Conservation (phyloP, 805 yeast genomes). For the Monosporozyma aquatica region DNA sequence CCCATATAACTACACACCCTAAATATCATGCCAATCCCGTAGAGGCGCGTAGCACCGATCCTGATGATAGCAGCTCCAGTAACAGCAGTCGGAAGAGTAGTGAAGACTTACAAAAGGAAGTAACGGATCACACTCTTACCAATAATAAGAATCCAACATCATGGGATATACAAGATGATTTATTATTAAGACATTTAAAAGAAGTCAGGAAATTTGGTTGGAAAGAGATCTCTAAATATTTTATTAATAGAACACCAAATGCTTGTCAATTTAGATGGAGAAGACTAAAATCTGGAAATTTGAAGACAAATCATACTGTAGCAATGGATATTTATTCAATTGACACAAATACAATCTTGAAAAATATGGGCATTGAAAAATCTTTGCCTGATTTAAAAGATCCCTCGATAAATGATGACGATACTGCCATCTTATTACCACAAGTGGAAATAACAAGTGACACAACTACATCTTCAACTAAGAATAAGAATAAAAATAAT, state of each 20-base stretch:
- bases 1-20: too few relatives aligned
- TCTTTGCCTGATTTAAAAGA: not conserved
- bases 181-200: slow-evolving; percentile 61
- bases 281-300: slow-evolving; percentile 42
- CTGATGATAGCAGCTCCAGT: too few relatives aligned
- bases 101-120: too few relatives aligned
- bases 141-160: slow-evolving; percentile 41
- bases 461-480: too few relatives aligned
- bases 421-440: not conserved
- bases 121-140: too few relatives aligned
- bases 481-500: too few relatives aligned
- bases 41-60: too few relatives aligned
- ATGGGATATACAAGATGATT: slow-evolving; percentile 76
- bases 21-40: not conserved
- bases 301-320: slow-evolving; percentile 31
- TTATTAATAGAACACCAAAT: slow-evolving; percentile 74
- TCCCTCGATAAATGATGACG: not conserved
- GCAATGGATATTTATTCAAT: slow-evolving; percentile 9
- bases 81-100: too few relatives aligned
- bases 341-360: slow-evolving; percentile 1
- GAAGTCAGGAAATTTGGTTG: slow-evolving; percentile 80
- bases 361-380: slow-evolving; percentile 2
- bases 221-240: slow-evolving; percentile 77
- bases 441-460: not conserved
- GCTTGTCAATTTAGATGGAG: slow-evolving; percentile 91